Conservation (phyloP, 352 stramenopile genomes). For the Halophytophthora batemanensis region DNA sequence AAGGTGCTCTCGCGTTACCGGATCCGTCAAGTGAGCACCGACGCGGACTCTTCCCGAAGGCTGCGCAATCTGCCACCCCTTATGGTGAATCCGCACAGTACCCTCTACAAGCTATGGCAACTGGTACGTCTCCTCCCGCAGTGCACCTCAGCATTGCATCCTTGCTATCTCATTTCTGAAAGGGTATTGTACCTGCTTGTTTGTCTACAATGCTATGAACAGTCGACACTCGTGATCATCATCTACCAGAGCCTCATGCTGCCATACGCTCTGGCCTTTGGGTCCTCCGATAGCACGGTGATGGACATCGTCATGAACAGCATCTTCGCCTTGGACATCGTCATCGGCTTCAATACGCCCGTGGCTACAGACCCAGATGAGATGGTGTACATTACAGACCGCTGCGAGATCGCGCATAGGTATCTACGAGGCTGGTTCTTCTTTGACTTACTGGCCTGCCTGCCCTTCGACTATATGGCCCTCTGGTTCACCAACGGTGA, state of each 20-base stretch:
- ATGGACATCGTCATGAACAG: slow-evolving; percentile 61
- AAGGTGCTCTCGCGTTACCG: slow-evolving; percentile 78
- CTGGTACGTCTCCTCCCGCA: slow-evolving; percentile 32
- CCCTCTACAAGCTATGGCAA: slow-evolving; percentile 73
- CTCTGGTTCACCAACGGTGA: slow-evolving; percentile 49
- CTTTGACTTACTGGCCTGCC: slow-evolving; percentile 73
- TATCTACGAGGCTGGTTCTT: slow-evolving; percentile 76
- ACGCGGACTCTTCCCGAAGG: slow-evolving; percentile 29
- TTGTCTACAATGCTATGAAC: not conserved
- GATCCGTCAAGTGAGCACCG: slow-evolving; percentile 56
- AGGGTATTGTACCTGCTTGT: not conserved
- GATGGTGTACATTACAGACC: slow-evolving; percentile 60
- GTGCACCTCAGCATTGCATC: not conserved
- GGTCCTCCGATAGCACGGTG: slow-evolving; percentile 37
- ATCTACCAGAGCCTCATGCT: slow-evolving; percentile 78
- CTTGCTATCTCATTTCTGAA: not conserved
- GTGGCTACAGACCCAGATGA: slow-evolving; percentile 37
- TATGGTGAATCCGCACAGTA: slow-evolving; percentile 71
- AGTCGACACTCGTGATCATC: slow-evolving; percentile 69
- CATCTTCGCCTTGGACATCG: slow-evolving; percentile 69
- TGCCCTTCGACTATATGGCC: slow-evolving; percentile 67
- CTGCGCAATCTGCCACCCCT: slow-evolving; percentile 41
- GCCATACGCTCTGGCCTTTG: slow-evolving; percentile 64
- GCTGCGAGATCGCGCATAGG: slow-evolving; percentile 41
- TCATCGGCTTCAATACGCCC: slow-evolving; percentile 76